Conservation (phyloP, 805 yeast genomes). For the Yarrowia yakushimensis region DNA sequence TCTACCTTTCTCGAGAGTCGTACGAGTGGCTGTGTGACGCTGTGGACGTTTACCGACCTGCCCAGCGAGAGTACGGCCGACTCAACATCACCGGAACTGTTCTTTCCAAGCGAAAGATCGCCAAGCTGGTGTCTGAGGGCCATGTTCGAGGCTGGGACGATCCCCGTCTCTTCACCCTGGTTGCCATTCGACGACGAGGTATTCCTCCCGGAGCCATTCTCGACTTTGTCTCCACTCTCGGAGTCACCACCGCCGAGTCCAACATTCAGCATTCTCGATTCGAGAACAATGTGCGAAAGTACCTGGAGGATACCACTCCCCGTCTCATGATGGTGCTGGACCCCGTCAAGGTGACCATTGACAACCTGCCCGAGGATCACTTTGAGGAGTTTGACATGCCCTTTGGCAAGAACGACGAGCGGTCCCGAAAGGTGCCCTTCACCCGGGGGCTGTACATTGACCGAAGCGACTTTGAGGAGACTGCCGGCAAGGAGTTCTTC, state of each 20-base stretch:
- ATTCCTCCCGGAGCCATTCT: conserved; percentile 98
- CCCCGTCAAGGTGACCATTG: conserved; percentile 80
- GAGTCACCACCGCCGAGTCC: conserved; percentile 92
- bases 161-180: conserved; percentile 92
- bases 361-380: conserved; percentile 72
- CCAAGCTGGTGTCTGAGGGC: conserved; percentile 77
- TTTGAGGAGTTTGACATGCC: conserved; percentile 73
- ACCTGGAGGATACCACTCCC: conserved; percentile 86
- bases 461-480: conserved; percentile 76
- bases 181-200: conserved; percentile 94
- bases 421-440: conserved; percentile 72
- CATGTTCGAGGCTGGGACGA: conserved; percentile 97
- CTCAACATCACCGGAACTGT: conserved; percentile 92
- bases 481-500: conserved; percentile 66
- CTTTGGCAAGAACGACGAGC: conserved; percentile 74
- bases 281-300: conserved; percentile 83
- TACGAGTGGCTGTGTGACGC: conserved; percentile 99
- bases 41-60: conserved; percentile 92
- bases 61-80: conserved; percentile 98
- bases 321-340: conserved; percentile 89
- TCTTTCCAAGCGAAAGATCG: conserved; percentile 92
- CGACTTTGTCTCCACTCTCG: conserved; percentile 87
- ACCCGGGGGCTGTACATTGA: conserved; percentile 80
- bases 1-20: conserved; percentile 84
- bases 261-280: conserved; percentile 87